Conservation (phyloP, 2,329 filamentous ascomycete genomes). For the Penicillium italicum region DNA sequence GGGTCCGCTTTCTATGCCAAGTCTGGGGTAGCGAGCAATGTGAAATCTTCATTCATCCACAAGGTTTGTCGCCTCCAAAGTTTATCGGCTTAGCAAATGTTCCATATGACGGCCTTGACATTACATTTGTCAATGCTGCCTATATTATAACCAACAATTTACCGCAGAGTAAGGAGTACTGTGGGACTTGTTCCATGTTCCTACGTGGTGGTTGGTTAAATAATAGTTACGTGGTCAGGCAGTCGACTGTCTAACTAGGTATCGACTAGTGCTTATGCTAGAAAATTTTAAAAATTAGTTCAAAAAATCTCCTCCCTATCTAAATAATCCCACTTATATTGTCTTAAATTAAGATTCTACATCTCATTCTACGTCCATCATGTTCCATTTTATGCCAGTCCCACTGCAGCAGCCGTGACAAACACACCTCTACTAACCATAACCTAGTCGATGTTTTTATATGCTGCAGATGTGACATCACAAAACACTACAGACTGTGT, state of each 20-base stretch:
- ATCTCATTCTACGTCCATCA: neutral
- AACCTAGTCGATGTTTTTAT: neutral
- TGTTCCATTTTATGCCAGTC: neutral
- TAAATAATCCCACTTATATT: neutral
- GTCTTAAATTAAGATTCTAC: neutral
- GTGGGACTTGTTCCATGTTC: neutral
- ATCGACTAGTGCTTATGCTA: neutral
- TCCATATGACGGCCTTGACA: neutral
- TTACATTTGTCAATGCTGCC: neutral
- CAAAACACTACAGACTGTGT: neutral
- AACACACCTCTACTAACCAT: too few relatives aligned
- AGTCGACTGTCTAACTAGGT: too few relatives aligned
- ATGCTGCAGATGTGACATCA: neutral
- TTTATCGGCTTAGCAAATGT: neutral
- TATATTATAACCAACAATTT: too few relatives aligned
- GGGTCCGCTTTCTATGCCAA: neutral
- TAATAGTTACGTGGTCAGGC: too few relatives aligned
- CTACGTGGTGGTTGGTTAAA: neutral
- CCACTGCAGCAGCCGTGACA: neutral
- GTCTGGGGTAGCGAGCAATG: neutral
- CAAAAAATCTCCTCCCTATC: neutral
- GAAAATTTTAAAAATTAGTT: neutral
- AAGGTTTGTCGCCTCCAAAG: neutral
- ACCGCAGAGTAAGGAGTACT: too few relatives aligned
- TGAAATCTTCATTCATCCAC: neutral